Percentiles rank a stretch among this genome's conserved stretches.
phyloP scores from a whole-genome alignment of 2,329 filamentous ascomycete genomes.

The Xylaria sp. region DNA sequence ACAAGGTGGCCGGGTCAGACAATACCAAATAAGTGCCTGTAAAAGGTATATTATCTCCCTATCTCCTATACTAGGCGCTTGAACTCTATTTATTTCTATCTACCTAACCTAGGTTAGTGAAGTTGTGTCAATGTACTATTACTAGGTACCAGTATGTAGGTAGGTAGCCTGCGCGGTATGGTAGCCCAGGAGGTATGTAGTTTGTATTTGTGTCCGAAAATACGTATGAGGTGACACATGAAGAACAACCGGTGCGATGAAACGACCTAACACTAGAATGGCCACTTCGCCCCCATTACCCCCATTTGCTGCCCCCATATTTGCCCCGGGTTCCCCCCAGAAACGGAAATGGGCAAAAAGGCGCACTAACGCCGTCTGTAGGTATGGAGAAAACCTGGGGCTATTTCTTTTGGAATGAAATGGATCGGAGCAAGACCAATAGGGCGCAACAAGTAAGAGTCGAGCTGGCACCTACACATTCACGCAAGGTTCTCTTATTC shows the following conservation, averaged over 20 bases:
- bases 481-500: constrained; percentile 15
- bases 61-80: background rate
- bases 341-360: constrained; percentile 27
- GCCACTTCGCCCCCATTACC: background rate
- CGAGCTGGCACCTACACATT: background rate
- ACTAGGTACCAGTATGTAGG: background rate
- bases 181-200: too few species aligned
- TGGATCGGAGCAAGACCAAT: constrained; percentile 19
- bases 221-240: constrained; percentile 13
- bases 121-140: background rate
- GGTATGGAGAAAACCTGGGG: constrained; percentile 37
- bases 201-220: constrained; percentile 3
- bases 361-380: background rate
- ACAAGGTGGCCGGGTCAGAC: constrained; percentile 4
- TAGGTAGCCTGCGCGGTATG: too few species aligned
- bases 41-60: constrained; percentile 1
- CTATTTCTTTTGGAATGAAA: constrained; percentile 26
- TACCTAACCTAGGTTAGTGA: background rate
- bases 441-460: constrained; percentile 8
- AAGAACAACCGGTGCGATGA: background rate
- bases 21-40: constrained; percentile 18
- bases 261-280: background rate
- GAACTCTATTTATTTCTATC: background rate
- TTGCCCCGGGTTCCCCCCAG: constrained; percentile 30
- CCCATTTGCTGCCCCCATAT: constrained; percentile 29